phyloP scores from a whole-genome alignment of 306 rosid species.

The Styphnolobium japonicum region DNA sequence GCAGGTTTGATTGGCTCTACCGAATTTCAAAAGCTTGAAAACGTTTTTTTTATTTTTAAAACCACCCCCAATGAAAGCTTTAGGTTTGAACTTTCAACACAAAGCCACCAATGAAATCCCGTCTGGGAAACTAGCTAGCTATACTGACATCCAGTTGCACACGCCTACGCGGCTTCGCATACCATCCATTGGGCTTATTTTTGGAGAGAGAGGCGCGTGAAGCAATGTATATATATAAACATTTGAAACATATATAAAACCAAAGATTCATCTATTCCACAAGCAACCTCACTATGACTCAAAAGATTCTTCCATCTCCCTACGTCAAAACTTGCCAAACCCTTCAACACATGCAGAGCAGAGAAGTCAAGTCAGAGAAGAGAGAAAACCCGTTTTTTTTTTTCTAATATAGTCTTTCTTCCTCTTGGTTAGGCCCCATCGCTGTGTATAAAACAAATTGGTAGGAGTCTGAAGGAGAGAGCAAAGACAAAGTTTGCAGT shows the following conservation, averaged over 20 bases:
- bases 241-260: not conserved
- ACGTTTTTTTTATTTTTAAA: constrained; percentile 20
- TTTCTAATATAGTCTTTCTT: not conserved
- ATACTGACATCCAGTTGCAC: not conserved
- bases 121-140: not conserved
- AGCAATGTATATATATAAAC: not conserved
- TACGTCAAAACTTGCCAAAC: constrained; percentile 72
- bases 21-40: constrained; percentile 17
- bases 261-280: constrained; percentile 23
- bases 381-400: not conserved
- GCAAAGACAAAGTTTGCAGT: not conserved
- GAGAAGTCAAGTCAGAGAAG: constrained; percentile 12
- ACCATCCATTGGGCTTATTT: not conserved
- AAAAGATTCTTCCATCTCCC: constrained; percentile 27
- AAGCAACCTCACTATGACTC: constrained; percentile 32
- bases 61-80: not conserved
- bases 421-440: not conserved
- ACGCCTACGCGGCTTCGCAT: constrained; percentile 17
- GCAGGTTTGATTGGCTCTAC: constrained; percentile 6
- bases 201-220: not conserved
- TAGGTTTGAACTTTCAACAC: not conserved
- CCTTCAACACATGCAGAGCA: not conserved
- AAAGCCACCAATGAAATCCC: no score
- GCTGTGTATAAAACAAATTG: not conserved
- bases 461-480: not conserved